Conservation (phyloP, 2,329 filamentous ascomycete genomes). For the Penicillium corylophilum region DNA sequence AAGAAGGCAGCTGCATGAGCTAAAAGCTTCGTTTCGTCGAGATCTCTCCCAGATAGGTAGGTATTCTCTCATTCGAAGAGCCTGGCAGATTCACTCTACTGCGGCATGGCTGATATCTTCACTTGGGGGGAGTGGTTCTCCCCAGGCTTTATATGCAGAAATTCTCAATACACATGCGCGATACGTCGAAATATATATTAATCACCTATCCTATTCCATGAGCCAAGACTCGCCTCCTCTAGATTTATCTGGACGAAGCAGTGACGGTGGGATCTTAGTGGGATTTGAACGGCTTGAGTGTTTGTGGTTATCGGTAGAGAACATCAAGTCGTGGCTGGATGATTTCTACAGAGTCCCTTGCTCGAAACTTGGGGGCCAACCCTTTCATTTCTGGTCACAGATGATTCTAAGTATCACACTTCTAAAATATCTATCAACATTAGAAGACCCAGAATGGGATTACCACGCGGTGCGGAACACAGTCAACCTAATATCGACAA, state of each 20-base stretch:
- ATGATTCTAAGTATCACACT: conserved; percentile 36
- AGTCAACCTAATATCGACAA: conserved; percentile 29
- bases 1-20: conserved; percentile 32
- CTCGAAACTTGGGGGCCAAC: conserved; percentile 28
- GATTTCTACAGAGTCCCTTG: conserved; percentile 30
- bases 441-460: conserved; percentile 42
- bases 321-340: conserved; percentile 36
- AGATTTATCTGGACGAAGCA: conserved; percentile 5
- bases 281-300: conserved; percentile 35
- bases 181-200: conserved; percentile 30
- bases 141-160: conserved; percentile 15
- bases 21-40: conserved; percentile 27
- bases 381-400: conserved; percentile 42
- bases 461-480: conserved; percentile 33
- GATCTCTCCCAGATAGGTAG: conserved; percentile 22
- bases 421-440: conserved; percentile 38
- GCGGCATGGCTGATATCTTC: conserved; percentile 3
- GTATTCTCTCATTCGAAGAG: conserved; percentile 3
- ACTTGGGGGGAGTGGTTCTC: background rate
- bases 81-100: background rate
- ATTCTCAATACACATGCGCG: conserved; percentile 29
- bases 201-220: conserved; percentile 28
- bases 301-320: conserved; percentile 36
- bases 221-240: conserved; percentile 15
- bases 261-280: conserved; percentile 7